Conservation (phyloP, 2,329 filamentous ascomycete genomes). For the Claviceps citrina region DNA sequence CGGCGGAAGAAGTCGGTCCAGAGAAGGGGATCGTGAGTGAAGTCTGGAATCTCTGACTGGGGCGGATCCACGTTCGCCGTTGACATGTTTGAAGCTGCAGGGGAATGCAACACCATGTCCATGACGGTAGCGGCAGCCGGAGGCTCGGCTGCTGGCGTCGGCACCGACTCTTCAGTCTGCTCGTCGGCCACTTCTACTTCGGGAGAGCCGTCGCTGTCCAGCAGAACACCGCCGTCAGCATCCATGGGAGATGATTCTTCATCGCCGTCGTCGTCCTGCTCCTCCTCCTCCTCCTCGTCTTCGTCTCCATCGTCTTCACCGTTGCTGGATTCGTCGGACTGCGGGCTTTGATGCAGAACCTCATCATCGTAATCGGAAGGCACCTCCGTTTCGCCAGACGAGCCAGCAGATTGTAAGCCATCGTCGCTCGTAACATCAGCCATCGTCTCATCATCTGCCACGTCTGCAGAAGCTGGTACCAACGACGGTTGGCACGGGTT, state of each 20-base stretch:
- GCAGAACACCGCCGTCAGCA: not conserved
- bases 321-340: not conserved
- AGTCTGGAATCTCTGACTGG: too few relatives aligned
- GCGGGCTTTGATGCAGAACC: not conserved
- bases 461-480: not conserved
- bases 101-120: not conserved
- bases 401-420: slow-evolving; percentile 7
- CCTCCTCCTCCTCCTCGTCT: not conserved
- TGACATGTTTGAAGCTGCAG: too few relatives aligned
- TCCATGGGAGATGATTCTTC: not conserved
- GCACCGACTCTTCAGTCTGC: not conserved
- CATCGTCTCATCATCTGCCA: slow-evolving; percentile 8
- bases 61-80: too few relatives aligned
- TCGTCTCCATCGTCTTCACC: slow-evolving; percentile 3
- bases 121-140: not conserved
- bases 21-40: too few relatives aligned
- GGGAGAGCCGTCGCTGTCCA: not conserved
- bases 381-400: slow-evolving; percentile 9
- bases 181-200: not conserved
- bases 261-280: not conserved
- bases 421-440: not conserved
- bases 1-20: too few relatives aligned
- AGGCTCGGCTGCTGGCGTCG: not conserved
- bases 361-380: slow-evolving; percentile 10
- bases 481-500: slow-evolving; percentile 14